Evolutionary conservation across 257 asterid genomes (phyloP).

Genomic region (Primulina tabacum): DNA sequence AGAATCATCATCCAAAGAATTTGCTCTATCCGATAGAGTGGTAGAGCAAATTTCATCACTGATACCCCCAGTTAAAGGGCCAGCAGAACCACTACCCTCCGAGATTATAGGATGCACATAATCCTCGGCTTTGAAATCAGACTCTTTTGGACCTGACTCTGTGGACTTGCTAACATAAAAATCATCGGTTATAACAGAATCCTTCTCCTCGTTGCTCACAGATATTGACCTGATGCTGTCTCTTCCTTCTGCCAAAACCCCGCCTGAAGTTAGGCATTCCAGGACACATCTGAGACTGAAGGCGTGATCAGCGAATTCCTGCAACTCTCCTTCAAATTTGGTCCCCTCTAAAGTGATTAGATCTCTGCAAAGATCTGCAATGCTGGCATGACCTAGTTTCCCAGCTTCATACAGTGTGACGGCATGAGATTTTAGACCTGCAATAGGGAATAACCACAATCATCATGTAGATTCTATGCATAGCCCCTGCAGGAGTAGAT

Average conservation of each 20-base stretch:
- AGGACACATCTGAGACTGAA: slow-evolving; percentile 91
- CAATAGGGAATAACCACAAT: slow-evolving; percentile 22
- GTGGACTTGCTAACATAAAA: slow-evolving; percentile 32
- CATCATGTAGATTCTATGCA: slow-evolving; percentile 2
- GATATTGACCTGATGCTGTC: slow-evolving; percentile 37
- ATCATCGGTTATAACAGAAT: slow-evolving; percentile 37
- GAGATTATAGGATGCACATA: slow-evolving; percentile 23
- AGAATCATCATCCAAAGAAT: slow-evolving; percentile 37
- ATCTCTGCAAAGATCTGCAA: slow-evolving; percentile 90
- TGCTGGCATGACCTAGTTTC: slow-evolving; percentile 85
- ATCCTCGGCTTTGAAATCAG: slow-evolving; percentile 35
- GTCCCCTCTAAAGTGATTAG: slow-evolving; percentile 85
- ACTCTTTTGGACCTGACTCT: slow-evolving; percentile 29
- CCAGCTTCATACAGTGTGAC: slow-evolving; percentile 99
- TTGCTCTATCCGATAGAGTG: slow-evolving; percentile 36
- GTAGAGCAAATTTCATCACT: slow-evolving; percentile 36
- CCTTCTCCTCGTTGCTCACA: slow-evolving; percentile 40
- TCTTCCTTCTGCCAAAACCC: slow-evolving; percentile 49
- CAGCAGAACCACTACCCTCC: slow-evolving; percentile 43
- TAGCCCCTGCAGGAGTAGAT: slow-evolving; percentile 13
- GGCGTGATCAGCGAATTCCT: slow-evolving; percentile 98
- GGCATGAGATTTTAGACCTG: slow-evolving; percentile 98
- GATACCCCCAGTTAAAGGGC: slow-evolving; percentile 26
- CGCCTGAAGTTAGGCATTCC: slow-evolving; percentile 95
- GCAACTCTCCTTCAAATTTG: slow-evolving; percentile 97